Percentiles rank a stretch among this genome's conserved stretches.
Evolutionary conservation across 257 asterid genomes (phyloP).

Genomic region (Mentha longifolia): DNA sequence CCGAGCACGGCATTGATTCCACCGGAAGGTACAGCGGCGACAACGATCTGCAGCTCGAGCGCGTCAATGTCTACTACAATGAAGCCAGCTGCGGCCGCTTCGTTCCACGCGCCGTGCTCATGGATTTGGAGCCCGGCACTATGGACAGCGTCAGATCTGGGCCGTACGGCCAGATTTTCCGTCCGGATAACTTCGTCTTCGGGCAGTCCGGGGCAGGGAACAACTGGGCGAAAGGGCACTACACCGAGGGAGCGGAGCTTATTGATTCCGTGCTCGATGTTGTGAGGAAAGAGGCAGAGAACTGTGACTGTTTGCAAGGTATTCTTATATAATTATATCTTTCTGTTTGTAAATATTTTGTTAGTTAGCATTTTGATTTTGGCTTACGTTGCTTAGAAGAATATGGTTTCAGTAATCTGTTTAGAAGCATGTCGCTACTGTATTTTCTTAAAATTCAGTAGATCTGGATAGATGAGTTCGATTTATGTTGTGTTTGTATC

Average conservation of each 20-base stretch:
- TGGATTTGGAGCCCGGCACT: slow-evolving; percentile 85
- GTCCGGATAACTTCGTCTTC: slow-evolving; percentile 60
- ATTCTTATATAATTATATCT: background rate
- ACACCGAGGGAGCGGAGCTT: slow-evolving; percentile 80
- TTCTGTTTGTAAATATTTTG: background rate
- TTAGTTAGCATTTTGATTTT: background rate
- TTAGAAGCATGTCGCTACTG: background rate
- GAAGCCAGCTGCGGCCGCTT: slow-evolving; percentile 81
- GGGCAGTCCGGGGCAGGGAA: slow-evolving; percentile 85
- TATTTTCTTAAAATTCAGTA: background rate
- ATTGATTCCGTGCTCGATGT: slow-evolving; percentile 83
- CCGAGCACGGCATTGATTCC: slow-evolving; percentile 48
- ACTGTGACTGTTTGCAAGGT: slow-evolving; percentile 84
- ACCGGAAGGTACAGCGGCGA: slow-evolving; percentile 78
- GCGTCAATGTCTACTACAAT: slow-evolving; percentile 75
- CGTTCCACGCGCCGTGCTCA: slow-evolving; percentile 83
- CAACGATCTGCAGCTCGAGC: slow-evolving; percentile 69
- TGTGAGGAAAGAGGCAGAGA: slow-evolving; percentile 80
- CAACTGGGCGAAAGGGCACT: slow-evolving; percentile 81
- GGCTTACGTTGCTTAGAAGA: background rate
- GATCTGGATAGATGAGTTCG: slow-evolving; percentile 23
- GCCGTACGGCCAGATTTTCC: slow-evolving; percentile 53
- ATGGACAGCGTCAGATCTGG: slow-evolving; percentile 88
- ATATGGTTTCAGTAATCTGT: background rate
- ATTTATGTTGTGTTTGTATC: background rate